phyloP scores from a whole-genome alignment of 345 rosid genomes.

The Lepidium africanum region DNA sequence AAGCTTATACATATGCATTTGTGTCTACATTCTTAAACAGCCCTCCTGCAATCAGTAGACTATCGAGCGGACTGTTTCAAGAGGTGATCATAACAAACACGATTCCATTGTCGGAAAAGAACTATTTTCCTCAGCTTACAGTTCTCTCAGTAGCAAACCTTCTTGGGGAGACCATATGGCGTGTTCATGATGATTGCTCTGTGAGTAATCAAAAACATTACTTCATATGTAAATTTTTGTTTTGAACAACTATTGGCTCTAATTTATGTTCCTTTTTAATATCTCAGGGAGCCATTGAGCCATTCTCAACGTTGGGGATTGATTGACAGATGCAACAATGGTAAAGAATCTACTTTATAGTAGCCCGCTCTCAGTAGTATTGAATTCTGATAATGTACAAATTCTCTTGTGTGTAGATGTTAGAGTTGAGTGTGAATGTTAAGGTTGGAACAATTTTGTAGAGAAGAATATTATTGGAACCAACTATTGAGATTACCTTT shows the following conservation, averaged over 20 bases:
- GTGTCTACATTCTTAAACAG: conserved; percentile 34
- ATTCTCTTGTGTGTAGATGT: conserved; percentile 10
- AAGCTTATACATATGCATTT: background rate
- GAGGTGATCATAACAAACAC: conserved; percentile 96
- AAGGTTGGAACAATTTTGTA: conserved; percentile 3
- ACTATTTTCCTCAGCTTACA: conserved; percentile 89
- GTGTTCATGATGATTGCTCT: conserved; percentile 90
- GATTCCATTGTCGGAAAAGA: conserved; percentile 72
- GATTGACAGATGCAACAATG: conserved; percentile 37
- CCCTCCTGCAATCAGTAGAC: conserved; percentile 91
- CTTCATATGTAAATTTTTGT: background rate
- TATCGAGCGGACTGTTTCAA: conserved; percentile 90
- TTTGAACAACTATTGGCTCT: background rate
- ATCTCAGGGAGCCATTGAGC: conserved; percentile 72
- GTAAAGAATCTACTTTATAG: background rate
- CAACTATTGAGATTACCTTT: background rate
- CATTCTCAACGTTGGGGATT: conserved; percentile 78
- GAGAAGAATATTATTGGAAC: background rate
- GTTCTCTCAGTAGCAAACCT: conserved; percentile 94
- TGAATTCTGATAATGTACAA: conserved; percentile 9
- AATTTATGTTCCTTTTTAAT: background rate
- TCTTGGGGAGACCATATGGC: conserved; percentile 96
- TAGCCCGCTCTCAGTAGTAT: background rate
- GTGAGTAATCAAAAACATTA: conserved; percentile 49
- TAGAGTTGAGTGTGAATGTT: conserved; percentile 8